Evolutionary conservation across 2,329 filamentous ascomycete species (phyloP).

Genomic region (Penicillium fuscoglaucum): DNA sequence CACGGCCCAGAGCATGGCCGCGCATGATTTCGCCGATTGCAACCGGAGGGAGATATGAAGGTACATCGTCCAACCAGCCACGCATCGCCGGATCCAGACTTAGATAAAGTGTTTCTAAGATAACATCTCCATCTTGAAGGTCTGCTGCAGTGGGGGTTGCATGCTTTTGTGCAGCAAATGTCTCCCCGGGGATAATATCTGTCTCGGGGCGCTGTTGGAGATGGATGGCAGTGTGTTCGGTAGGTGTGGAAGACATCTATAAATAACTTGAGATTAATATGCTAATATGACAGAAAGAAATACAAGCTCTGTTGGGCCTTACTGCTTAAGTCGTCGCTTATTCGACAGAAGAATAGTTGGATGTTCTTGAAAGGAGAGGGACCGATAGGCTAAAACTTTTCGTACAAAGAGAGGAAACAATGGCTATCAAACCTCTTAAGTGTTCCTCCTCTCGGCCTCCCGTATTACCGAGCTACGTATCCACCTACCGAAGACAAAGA

Average conservation of each 20-base stretch:
- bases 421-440: no score
- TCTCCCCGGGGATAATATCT: neutral
- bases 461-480: neutral
- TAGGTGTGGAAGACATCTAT: neutral
- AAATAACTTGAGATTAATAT: neutral
- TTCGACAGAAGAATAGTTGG: slow-evolving; percentile 35
- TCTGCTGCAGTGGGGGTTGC: neutral
- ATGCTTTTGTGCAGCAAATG: neutral
- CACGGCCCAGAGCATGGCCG: neutral
- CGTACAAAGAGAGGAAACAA: neutral
- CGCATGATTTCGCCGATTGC: neutral
- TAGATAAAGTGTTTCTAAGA: neutral
- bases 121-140: neutral
- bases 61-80: neutral
- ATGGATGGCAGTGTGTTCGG: neutral
- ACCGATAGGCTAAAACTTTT: neutral
- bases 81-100: neutral
- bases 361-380: no score
- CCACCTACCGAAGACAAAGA: neutral
- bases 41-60: neutral
- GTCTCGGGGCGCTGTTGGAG: neutral
- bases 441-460: no score
- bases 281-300: neutral
- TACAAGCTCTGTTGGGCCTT: neutral
- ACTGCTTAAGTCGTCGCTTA: neutral